Base-by-base conservation (phyloP, 352 stramenopile genomes). In the Phytophthora agathidicida region DNA sequence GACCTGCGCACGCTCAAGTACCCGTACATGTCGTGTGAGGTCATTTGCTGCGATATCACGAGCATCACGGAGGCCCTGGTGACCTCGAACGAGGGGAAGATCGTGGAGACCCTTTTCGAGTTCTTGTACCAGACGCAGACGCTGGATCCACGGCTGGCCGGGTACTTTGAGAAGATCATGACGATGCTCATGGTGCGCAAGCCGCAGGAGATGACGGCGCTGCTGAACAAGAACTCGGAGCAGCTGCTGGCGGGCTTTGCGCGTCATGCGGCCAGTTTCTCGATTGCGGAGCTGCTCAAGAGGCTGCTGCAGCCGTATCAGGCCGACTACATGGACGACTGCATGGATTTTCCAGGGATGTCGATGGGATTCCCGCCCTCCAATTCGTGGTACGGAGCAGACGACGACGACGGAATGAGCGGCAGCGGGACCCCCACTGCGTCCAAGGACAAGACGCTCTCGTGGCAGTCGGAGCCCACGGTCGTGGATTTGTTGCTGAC, bases 11-110 rank as follows among this genome's bases (percentile, higher is more conserved):
- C 79, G 27, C 72, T 94, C 58, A 96, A 94, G 77, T 99, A 97
- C 74, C 96, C 96, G 19, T 99, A 98, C 86, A 98, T 99, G 96
- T 83, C 94, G 36, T 99, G 96, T 69, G 96, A 99, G 73, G 92
- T 99, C 39, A 90, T 99, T 47, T 99, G 95, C 77, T 99, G 94
- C 62, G 96, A 99, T 67, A 96, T 98, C 38, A 80, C 88, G 38
- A 87, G 82, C 44, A 98, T 98, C 54, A 90, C 97, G 5, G 88
- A 98, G 62, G 90, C 93, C 14, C 49, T 99, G 10, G 83, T 97
- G 7, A 75, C 53, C 0, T 71, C 66, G 1, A 72, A 54, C 1
- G 68, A 89, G 8, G 79, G 80, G 8, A 73, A 80, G 30, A 92
- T 89, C 31, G 75, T 98, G 10, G 90, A 98, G 48, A 79, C 93